A percentile compares a stretch with the other conserved stretches of the same genome.
phyloP scores from a whole-genome alignment of 352 stramenopile genomes.

The Chrysophaeum taylorii region DNA sequence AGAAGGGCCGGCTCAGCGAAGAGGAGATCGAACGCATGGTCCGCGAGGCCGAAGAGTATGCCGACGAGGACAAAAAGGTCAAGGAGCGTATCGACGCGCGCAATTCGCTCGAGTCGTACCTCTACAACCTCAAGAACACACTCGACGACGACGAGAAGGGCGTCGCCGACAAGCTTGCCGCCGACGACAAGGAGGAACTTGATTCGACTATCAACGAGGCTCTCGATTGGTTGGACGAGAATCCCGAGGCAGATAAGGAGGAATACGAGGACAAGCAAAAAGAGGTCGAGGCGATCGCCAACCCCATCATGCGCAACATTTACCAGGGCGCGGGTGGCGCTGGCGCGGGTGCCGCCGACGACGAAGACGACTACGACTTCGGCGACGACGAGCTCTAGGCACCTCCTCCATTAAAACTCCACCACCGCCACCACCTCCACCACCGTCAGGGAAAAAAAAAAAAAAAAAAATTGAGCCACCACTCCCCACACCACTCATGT shows the following conservation, averaged over 20 bases:
- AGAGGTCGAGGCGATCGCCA: constrained; percentile 92
- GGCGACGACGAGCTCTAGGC: constrained; percentile 88
- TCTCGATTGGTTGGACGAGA: constrained; percentile 98
- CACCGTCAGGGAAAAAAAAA: no score
- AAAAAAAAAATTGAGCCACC: no score
- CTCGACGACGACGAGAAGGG: constrained; percentile 64
- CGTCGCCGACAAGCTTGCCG: constrained; percentile 87
- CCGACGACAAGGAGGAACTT: constrained; percentile 72
- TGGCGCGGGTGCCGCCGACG: constrained; percentile 57
- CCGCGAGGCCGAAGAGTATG: constrained; percentile 90
- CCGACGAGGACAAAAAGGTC: constrained; percentile 94
- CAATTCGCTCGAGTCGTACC: constrained; percentile 94
- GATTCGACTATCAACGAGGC: constrained; percentile 88
- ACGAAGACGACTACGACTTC: constrained; percentile 68
- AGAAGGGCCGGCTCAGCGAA: constrained; percentile 94
- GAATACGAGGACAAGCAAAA: constrained; percentile 95
- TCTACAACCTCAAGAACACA: constrained; percentile 63
- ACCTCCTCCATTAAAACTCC: no score
- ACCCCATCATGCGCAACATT: constrained; percentile 97
- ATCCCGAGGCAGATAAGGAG: constrained; percentile 93
- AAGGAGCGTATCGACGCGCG: constrained; percentile 90
- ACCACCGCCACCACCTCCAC: no score
- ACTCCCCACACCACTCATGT: no score
- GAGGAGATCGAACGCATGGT: constrained; percentile 99
- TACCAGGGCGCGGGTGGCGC: constrained; percentile 68